A percentile compares a stretch with the other conserved stretches of the same genome.
These are phyloP conservation scores for Coemansia pectinata DNA, from an alignment of 192 early-diverging fungal species.

Conservation along the genomic window DNA sequence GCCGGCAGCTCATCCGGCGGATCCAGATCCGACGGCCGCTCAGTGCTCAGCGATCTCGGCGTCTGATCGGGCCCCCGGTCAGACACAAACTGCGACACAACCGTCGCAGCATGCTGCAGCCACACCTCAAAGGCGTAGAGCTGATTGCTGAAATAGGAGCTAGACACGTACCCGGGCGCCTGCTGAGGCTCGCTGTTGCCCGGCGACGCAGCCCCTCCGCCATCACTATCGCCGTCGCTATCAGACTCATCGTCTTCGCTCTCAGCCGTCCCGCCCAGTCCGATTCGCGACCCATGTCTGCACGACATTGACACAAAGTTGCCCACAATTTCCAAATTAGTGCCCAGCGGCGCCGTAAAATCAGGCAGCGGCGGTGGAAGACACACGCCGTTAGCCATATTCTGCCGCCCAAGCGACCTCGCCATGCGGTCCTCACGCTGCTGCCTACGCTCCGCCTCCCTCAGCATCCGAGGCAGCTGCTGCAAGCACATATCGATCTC, in stretches of 20 bases:
- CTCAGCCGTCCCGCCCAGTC: conserved; percentile 19
- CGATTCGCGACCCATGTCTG: conserved; percentile 21
- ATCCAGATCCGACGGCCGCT: conserved; percentile 44
- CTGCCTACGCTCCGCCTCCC: conserved; percentile 27
- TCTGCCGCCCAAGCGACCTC: conserved; percentile 11
- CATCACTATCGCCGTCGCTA: conserved; percentile 40
- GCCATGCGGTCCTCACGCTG: conserved; percentile 30
- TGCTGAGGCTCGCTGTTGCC: background rate
- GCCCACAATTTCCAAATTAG: conserved; percentile 39
- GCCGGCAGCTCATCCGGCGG: conserved; percentile 93
- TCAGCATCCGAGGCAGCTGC: conserved; percentile 82
- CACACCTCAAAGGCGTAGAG: conserved; percentile 97
- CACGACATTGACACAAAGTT: conserved; percentile 27
- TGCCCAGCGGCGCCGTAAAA: conserved; percentile 16
- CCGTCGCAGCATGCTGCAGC: conserved; percentile 74
- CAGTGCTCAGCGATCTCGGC: conserved; percentile 50
- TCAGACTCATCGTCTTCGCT: conserved; percentile 15
- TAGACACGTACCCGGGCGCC: conserved; percentile 53
- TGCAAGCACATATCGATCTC: conserved; percentile 91
- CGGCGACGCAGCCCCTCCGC: background rate
- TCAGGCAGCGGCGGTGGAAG: background rate
- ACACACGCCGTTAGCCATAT: background rate
- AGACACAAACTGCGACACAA: conserved; percentile 65
- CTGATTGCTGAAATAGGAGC: conserved; percentile 95
- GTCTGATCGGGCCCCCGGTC: conserved; percentile 37